These are phyloP conservation scores for Coemansia furcata DNA, from an alignment of 192 early-diverging fungal genomes.

Conservation along the genomic window DNA sequence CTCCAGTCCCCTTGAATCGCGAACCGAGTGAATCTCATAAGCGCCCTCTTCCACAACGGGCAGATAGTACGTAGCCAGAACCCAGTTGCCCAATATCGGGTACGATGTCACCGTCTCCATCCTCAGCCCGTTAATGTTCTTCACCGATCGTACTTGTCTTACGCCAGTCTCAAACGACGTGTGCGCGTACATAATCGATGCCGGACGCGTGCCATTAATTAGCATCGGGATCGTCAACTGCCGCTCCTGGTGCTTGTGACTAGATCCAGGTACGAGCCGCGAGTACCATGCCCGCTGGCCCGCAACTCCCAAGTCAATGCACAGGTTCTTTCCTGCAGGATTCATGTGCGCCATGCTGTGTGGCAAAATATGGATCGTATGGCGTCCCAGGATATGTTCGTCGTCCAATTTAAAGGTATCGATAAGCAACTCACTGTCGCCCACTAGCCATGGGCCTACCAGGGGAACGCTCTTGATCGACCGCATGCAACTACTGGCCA, in stretches of 20 bases:
- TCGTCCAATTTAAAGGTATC: slow-evolving; percentile 44
- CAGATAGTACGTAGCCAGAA: slow-evolving; percentile 41
- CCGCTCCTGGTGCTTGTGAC: slow-evolving; percentile 2
- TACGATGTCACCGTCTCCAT: slow-evolving; percentile 25
- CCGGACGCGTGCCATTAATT: slow-evolving; percentile 48
- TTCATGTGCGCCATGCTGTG: slow-evolving; percentile 52
- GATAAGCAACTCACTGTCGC: slow-evolving; percentile 51
- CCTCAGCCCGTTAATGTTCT: slow-evolving; percentile 22
- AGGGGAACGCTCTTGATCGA: slow-evolving; percentile 34
- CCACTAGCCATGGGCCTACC: slow-evolving; percentile 40
- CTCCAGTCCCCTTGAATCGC: slow-evolving; percentile 39
- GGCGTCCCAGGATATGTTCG: slow-evolving; percentile 50
- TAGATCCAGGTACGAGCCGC: neutral
- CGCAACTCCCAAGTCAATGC: slow-evolving; percentile 21
- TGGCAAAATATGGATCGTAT: slow-evolving; percentile 52
- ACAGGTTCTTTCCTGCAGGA: slow-evolving; percentile 21
- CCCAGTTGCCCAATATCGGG: slow-evolving; percentile 43
- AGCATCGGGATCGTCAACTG: slow-evolving; percentile 37
- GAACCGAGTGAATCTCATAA: slow-evolving; percentile 41
- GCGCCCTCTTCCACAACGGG: slow-evolving; percentile 35
- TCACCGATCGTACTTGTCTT: slow-evolving; percentile 27
- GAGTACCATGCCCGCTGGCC: slow-evolving; percentile 24
- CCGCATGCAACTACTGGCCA: slow-evolving; percentile 41
- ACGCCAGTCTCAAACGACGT: slow-evolving; percentile 44
- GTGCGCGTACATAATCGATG: slow-evolving; percentile 36